phyloP scores from a whole-genome alignment of 805 yeast genomes.

The Kodamaea kakaduensis region DNA sequence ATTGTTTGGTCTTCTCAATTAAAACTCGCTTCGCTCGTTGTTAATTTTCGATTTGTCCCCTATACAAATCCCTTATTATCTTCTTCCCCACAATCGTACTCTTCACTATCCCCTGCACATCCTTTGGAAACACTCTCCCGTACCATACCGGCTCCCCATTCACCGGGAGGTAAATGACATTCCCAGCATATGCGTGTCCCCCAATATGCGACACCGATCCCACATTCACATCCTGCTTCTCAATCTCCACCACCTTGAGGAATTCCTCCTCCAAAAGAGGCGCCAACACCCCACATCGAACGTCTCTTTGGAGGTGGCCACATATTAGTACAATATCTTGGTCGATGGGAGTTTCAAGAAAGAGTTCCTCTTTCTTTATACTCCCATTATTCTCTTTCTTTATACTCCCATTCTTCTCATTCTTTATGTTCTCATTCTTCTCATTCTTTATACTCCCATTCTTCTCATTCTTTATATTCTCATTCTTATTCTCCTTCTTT shows the following conservation, averaged over 20 bases:
- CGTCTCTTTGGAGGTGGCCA: slow-evolving; percentile 62
- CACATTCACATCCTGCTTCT: slow-evolving; percentile 28
- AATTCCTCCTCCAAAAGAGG: slow-evolving; percentile 55
- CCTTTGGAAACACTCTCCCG: slow-evolving; percentile 64
- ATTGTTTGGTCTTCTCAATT: no score
- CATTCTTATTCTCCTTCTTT: neutral
- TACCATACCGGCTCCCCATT: slow-evolving; percentile 62
- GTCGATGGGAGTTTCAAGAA: neutral
- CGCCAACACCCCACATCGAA: slow-evolving; percentile 65
- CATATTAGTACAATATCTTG: slow-evolving; percentile 49
- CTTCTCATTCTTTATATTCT: neutral
- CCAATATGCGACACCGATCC: slow-evolving; percentile 75
- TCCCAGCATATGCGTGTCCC: slow-evolving; percentile 86
- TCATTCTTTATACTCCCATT: neutral
- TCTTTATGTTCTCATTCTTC: no score
- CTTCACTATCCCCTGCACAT: slow-evolving; percentile 61
- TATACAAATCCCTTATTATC: slow-evolving; percentile 53
- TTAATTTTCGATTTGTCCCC: no score
- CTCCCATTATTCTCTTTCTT: slow-evolving; percentile 1
- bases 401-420: neutral
- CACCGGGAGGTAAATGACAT: slow-evolving; percentile 51
- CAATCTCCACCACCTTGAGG: slow-evolving; percentile 31
- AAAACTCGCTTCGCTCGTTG: no score
- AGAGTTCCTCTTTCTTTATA: slow-evolving; percentile 1
- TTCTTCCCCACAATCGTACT: slow-evolving; percentile 48